Percentiles rank a stretch among this genome's conserved stretches.
Evolutionary conservation across 31 red algal genomes (phyloP).

Genomic region (Pterothamnion heteromorphum): DNA sequence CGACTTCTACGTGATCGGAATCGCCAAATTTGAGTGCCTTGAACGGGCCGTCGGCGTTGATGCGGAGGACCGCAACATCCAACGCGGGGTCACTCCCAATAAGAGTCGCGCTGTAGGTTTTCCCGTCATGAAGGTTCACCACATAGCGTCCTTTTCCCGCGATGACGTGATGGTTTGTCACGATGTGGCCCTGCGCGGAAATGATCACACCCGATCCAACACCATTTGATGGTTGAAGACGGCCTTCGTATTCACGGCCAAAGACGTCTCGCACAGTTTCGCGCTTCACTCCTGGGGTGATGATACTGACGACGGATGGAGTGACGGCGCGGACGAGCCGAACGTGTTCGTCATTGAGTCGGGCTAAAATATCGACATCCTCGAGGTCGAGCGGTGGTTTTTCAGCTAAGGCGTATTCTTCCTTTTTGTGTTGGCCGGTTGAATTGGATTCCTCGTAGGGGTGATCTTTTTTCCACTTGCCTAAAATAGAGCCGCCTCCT

Average conservation of each 20-base stretch:
- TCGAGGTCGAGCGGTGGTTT: background rate
- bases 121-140: conserved; percentile 55
- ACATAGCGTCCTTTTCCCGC: conserved; percentile 2
- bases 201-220: conserved; percentile 61
- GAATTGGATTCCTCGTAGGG: no score
- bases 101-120: background rate
- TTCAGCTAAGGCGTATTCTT: background rate
- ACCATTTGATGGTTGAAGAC: background rate
- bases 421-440: background rate
- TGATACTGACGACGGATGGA: background rate
- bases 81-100: conserved; percentile 37
- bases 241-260: background rate
- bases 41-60: background rate
- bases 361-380: background rate
- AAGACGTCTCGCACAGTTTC: background rate
- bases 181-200: conserved; percentile 60
- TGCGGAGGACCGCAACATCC: conserved; percentile 60
- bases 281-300: background rate
- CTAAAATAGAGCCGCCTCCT: background rate
- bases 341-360: background rate
- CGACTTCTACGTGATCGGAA: conserved; percentile 52
- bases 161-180: conserved; percentile 69
- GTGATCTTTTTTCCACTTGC: background rate
- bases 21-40: background rate
- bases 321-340: background rate